Base-by-base conservation (phyloP, 75 land plant genomes). In the Cunninghamia lanceolata region DNA sequence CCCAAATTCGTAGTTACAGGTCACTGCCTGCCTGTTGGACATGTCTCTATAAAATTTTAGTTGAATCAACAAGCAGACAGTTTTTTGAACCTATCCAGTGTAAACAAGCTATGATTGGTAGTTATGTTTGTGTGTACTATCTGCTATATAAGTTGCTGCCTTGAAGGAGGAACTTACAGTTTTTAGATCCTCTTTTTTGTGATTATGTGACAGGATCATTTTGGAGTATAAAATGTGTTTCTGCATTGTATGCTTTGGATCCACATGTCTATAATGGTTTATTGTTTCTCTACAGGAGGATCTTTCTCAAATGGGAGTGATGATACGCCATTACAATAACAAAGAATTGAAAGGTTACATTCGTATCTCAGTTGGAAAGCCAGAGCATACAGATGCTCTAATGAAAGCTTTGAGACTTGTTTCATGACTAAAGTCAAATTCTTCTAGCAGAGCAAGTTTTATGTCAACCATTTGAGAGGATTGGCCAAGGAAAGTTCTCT, bases 311-410 rank as follows among this genome's bases (percentile, higher is more conserved):
- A 91, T 90, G 93, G 99, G 99, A 17, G 95, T 98, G 50, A 96
- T 96, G 97, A 95, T 98, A 74, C 97, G 99, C 34, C 99, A 98
- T 86, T 98, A 98, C 85, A 89, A 90, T 77, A 98, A 95, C 47
- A 94, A 95, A 87, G 99, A 98, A 56, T 83, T 96, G 42, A 91
- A 74, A 38, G 94, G 96, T 34, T 98, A 92, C 85, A 92, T 98
- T 84, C 93, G 99, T 17, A 91, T 98, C 4, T 94, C 99, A 45
- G 99, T 95, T 21, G 99, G 99, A 39, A 98, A 95, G 88, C 99
- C 99, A 25, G 95, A 98, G 54, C 99, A 98, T 42, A 98, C 99
- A 40, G 94, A 98, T 90, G 91, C 91, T 42, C 80, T 98, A 71
- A 91, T 96, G 93, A 83, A 89, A 16, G 91, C 96, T 40, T 93